phyloP scores from a whole-genome alignment of 139 green algal species.

The Chlorella sp. region DNA sequence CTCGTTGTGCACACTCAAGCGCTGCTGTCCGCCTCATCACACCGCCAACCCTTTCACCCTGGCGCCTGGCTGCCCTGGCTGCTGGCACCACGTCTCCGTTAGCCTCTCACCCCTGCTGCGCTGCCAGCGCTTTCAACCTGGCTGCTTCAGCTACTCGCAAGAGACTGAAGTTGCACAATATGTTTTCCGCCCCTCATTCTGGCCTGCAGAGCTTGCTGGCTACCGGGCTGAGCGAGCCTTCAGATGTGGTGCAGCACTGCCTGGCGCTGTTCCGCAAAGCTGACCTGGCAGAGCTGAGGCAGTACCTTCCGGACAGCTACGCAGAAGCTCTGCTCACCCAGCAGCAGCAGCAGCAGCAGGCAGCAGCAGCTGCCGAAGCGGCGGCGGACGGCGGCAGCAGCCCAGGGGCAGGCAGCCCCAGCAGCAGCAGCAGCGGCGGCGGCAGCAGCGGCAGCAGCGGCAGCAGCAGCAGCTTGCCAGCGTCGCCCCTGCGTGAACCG shows the following conservation, averaged over 20 bases:
- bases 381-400: neutral
- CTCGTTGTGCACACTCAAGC: too few species aligned
- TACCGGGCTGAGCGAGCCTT: slow-evolving; percentile 20
- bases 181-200: neutral
- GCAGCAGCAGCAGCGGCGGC: neutral
- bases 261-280: slow-evolving; percentile 33
- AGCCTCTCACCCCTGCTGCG: neutral
- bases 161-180: too few species aligned
- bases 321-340: neutral
- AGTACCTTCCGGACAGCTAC: slow-evolving; percentile 23
- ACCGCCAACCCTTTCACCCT: neutral
- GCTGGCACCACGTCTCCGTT: neutral
- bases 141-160: neutral
- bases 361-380: neutral
- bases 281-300: slow-evolving; percentile 11
- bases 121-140: neutral
- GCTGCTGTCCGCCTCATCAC: too few species aligned
- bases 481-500: neutral
- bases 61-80: neutral
- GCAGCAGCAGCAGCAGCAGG: neutral
- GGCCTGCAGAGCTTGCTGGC: slow-evolving; percentile 14
- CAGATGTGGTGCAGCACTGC: slow-evolving; percentile 39
- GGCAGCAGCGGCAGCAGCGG: neutral
- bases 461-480: neutral
- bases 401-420: neutral